Base-by-base conservation (phyloP, 1,284 basidiomycete species). In the Leccinum griseonigrum region DNA sequence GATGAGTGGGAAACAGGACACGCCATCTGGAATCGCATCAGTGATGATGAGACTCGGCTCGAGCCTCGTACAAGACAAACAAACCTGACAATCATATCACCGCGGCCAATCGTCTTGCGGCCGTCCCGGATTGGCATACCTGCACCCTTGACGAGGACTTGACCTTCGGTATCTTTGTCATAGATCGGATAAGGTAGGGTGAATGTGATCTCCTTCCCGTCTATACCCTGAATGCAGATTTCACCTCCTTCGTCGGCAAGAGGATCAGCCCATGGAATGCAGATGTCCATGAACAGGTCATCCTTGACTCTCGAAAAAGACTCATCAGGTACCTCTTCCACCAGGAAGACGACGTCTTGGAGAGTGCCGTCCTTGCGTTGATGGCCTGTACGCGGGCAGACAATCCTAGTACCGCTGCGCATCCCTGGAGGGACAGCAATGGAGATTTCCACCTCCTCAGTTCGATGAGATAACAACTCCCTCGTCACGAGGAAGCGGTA, bases 401-500 rank as follows among this genome's bases (percentile, higher is more conserved):
- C 79, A 63, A 95, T 85, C 71, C 88, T 87, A 36, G 91, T 93
- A n/a, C 92, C 92, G 46, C 77, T 75, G 59, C 80, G 81, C 74
- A 83, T 88, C 9, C 87, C 87, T n/a, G 91, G 83, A 69, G 90
- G 87, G 63, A 94, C 83, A 34, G 84, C 81, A 58, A 95, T 80
- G 64, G 90, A 86, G 62, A 95, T 82, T 43, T 92, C 82, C 64
- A 94, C 90, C 63, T 88, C 84, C 73, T 92, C 89, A 10, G 82
- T 83, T 61, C 76, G 76, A 10, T 87, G 90, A 16, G 81, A 83
- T 38, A 84, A 73, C 61, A 88, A 73, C 61, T 84, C 84, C 60
- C 92, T 86, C 14, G 87, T 90, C 65, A 97, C 85, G 71, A 90
- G 88, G 68, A 96, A 88, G 65, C 85, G 86, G 75, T 92, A 94